Base-by-base conservation (phyloP, 768 basidiomycete genomes). In the Brasilioporus rufonigricans region DNA sequence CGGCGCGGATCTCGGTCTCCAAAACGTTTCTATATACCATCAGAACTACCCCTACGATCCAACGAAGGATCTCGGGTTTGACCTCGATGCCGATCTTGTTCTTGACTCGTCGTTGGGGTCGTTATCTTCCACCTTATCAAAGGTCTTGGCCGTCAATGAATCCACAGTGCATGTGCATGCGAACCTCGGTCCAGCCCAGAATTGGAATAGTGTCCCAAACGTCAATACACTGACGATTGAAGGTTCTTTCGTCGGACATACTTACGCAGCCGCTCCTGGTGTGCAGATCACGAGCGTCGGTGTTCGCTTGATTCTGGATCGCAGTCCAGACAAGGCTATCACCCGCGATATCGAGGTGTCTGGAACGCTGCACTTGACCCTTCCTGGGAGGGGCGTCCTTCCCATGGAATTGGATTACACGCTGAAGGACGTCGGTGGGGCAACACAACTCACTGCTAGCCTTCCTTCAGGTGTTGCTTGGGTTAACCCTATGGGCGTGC, bases 11-110 rank as follows among this genome's bases (percentile, higher is more conserved):
- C 40, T 54, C 39, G 36, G 23, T 36, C 43, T 54, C 23, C 24
- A 48, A 43, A 44, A 54, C 18, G 32, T 48, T 27, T 48, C 53
- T n/a, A 48, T 54, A 43, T 54, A 23, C 47, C 53, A 54, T 33
- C 53, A 54, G 38, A 54, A 54, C n/a, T 54, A 54, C 47, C 38
- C 26, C 21, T 54, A 27, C 32, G 47, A 54, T 35, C 29, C 53
- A n/a, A 43, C 46, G 10, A 48, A 43, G 40, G 16, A 19, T 29
- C 31, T 54, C 12, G 53, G 53, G 1, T 54, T 48, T 33, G 29
- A 48, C n/a, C 29, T 54, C 10, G 53, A 54, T 3, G 53, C 53
- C n/a, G 39, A 48, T 29, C 40, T 54, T 2, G 46, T 36, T 29
- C 40, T 54, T 16, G 46, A 38, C 21, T 38, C 46, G n/a, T 48